Evolutionary conservation across 1,139 yeast species (phyloP).

Genomic region (Lodderomyces elongisporus): DNA sequence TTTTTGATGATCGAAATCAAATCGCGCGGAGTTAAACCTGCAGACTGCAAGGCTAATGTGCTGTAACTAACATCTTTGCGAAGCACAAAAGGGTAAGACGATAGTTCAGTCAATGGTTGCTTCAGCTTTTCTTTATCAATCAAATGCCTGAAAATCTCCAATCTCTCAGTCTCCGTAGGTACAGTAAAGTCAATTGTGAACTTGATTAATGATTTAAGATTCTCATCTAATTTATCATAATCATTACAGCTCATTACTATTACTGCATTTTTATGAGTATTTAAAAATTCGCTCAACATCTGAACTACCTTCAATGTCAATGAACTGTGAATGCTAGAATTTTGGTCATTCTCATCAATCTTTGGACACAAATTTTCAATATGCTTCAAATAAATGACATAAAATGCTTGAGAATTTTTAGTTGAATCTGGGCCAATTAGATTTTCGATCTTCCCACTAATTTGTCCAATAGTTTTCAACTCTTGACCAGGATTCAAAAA

Average conservation of each 20-base stretch:
- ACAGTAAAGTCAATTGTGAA: conserved; percentile 75
- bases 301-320: conserved; percentile 57
- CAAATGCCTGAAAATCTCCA: conserved; percentile 52
- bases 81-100: conserved; percentile 21
- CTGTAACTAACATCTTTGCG: conserved; percentile 53
- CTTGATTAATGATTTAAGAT: conserved; percentile 62
- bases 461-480: conserved; percentile 69
- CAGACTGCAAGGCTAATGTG: conserved; percentile 76
- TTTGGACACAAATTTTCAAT: conserved; percentile 69
- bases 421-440: conserved; percentile 15
- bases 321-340: conserved; percentile 49
- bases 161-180: conserved; percentile 74
- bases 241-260: conserved; percentile 71
- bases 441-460: conserved; percentile 73
- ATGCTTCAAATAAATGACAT: conserved; percentile 61
- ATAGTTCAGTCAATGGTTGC: conserved; percentile 3
- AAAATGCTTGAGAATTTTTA: conserved; percentile 21
- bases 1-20: conserved; percentile 64
- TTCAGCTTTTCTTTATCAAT: conserved; percentile 21
- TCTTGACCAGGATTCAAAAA: conserved; percentile 67
- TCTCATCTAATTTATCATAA: conserved; percentile 63
- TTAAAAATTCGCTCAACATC: conserved; percentile 52
- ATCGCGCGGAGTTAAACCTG: conserved; percentile 89
- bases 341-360: conserved; percentile 59
- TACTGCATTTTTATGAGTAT: conserved; percentile 35